Evolutionary conservation across 1,139 yeast species (phyloP).

Genomic region (Lodderomyces parapsilosis): DNA sequence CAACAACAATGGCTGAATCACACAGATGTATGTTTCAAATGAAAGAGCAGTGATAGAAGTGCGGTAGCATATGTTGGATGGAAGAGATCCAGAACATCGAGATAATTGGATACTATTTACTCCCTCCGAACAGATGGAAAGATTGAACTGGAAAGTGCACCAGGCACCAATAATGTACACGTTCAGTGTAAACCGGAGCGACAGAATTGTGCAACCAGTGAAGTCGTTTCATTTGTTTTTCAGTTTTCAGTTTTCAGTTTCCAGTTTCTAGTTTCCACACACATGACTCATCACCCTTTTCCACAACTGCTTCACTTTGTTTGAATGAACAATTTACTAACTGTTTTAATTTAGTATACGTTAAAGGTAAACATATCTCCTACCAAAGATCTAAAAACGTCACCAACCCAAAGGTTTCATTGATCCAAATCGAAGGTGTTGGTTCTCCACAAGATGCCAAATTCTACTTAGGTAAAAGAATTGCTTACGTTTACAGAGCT

Average conservation of each 20-base stretch:
- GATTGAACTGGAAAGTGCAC: not conserved
- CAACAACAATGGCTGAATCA: conserved; percentile 80
- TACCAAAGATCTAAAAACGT: conserved; percentile 99
- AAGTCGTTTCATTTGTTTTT: too few relatives aligned
- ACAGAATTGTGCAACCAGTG: too few relatives aligned
- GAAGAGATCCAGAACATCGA: not conserved
- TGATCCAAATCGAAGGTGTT: conserved; percentile 97
- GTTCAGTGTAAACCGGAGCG: too few relatives aligned
- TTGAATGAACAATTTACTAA: conserved; percentile 46
- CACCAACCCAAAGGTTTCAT: conserved; percentile 97
- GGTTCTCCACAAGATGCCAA: conserved; percentile 88
- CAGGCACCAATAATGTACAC: too few relatives aligned
- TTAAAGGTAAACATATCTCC: conserved; percentile 99
- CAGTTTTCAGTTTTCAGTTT: too few relatives aligned
- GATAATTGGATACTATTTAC: not conserved
- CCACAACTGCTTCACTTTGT: too few relatives aligned
- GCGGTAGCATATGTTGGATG: not conserved
- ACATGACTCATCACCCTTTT: too few relatives aligned
- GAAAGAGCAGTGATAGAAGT: not conserved
- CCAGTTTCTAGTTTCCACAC: too few relatives aligned
- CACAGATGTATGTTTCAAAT: conserved; percentile 79
- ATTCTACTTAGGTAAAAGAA: conserved; percentile 99
- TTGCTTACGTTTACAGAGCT: conserved; percentile 99
- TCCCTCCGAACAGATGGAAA: not conserved
- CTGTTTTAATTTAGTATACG: conserved; percentile 74